phyloP scores from a whole-genome alignment of 768 basidiomycete species.

The Nidularia pulvinata region DNA sequence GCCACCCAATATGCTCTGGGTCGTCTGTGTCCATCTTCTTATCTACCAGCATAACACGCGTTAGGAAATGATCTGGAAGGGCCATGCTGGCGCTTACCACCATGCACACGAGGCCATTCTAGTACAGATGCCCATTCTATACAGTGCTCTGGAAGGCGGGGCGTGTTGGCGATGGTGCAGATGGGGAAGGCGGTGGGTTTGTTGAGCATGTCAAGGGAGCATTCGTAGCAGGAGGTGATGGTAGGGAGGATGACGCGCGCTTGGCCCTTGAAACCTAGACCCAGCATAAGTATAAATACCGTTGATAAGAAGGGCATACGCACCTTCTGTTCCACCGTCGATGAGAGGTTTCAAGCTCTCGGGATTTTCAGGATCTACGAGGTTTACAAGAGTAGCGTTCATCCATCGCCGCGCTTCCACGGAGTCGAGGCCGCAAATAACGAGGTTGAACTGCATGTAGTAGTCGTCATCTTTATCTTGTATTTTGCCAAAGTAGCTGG shows the following conservation, averaged over 20 bases:
- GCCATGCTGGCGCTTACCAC: constrained; percentile 48
- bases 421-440: constrained; percentile 97
- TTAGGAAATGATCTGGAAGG: neutral
- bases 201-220: constrained; percentile 97
- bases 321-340: constrained; percentile 98
- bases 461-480: constrained; percentile 97
- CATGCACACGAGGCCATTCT: constrained; percentile 95
- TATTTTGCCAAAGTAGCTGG: constrained; percentile 94
- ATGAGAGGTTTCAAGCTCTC: constrained; percentile 97
- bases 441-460: constrained; percentile 95
- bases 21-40: constrained; percentile 98
- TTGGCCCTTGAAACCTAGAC: constrained; percentile 95
- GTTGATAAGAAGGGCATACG: neutral
- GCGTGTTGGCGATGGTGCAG: constrained; percentile 99
- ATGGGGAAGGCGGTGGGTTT: constrained; percentile 97
- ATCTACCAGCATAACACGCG: constrained; percentile 41
- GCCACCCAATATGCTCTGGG: constrained; percentile 95
- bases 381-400: constrained; percentile 94
- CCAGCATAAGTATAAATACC: neutral
- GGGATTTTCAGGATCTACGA: constrained; percentile 91
- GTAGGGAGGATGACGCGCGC: constrained; percentile 96
- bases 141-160: constrained; percentile 96
- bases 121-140: constrained; percentile 99
- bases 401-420: constrained; percentile 99
- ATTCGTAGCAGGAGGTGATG: constrained; percentile 96